Conservation (phyloP, 2,329 filamentous ascomycete genomes). For the Clonostachys chloroleuca region DNA sequence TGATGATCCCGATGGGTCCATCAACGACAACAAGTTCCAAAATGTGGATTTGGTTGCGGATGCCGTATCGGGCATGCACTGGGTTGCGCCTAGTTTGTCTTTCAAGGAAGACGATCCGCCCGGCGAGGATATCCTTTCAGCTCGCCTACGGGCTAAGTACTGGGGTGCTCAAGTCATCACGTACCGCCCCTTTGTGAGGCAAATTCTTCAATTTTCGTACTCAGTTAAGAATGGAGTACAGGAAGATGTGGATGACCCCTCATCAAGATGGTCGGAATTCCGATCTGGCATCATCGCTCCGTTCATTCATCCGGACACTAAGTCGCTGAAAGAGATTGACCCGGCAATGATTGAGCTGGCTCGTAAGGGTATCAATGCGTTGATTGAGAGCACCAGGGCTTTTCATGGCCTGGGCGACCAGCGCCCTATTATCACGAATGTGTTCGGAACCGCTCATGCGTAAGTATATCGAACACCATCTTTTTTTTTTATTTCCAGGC, state of each 20-base stretch:
- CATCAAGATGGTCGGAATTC: slow-evolving; percentile 22
- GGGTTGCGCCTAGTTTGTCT: slow-evolving; percentile 43
- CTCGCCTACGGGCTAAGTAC: slow-evolving; percentile 86
- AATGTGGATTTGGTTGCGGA: slow-evolving; percentile 41
- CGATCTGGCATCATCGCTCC: slow-evolving; percentile 28
- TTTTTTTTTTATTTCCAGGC: neutral
- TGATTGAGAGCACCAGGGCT: slow-evolving; percentile 80
- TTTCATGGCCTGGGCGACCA: slow-evolving; percentile 63
- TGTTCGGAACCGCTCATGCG: slow-evolving; percentile 94
- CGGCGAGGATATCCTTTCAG: slow-evolving; percentile 71
- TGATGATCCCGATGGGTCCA: slow-evolving; percentile 22
- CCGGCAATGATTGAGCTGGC: slow-evolving; percentile 49
- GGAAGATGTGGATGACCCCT: slow-evolving; percentile 22
- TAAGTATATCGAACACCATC: slow-evolving; percentile 46
- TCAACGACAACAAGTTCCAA: slow-evolving; percentile 29
- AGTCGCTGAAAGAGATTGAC: slow-evolving; percentile 31
- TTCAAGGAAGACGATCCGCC: slow-evolving; percentile 68
- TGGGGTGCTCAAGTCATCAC: slow-evolving; percentile 91
- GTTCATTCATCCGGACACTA: slow-evolving; percentile 27
- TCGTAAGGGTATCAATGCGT: slow-evolving; percentile 62
- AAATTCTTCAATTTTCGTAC: slow-evolving; percentile 43
- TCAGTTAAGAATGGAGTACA: slow-evolving; percentile 15
- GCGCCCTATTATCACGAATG: slow-evolving; percentile 85
- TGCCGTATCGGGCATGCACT: slow-evolving; percentile 33
- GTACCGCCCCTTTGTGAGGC: slow-evolving; percentile 68